A percentile compares a stretch with the other conserved stretches of the same genome.
Conservation (phyloP, 2,329 filamentous ascomycete species). For the Parafenestella ontariensis region DNA sequence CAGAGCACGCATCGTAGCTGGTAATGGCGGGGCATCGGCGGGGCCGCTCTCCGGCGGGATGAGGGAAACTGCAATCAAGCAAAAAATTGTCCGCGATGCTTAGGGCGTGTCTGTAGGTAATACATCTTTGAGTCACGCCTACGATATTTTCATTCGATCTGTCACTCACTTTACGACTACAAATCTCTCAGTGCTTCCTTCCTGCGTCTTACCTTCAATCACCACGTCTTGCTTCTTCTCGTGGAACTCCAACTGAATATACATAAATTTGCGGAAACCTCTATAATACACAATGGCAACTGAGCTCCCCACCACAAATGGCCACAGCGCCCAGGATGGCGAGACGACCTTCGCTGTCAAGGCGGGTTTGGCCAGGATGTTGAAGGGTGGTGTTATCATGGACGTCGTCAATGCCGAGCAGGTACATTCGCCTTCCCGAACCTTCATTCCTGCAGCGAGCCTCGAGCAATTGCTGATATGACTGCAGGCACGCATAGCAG, state of each 20-base stretch:
- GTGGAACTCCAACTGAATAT: not conserved
- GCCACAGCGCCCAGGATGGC: constrained; percentile 52
- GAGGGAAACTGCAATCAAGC: constrained; percentile 23
- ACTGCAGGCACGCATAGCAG: constrained; percentile 84
- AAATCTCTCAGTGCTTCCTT: not conserved
- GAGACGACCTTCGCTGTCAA: constrained; percentile 82
- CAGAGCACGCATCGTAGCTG: constrained; percentile 14
- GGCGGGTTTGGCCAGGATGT: constrained; percentile 93
- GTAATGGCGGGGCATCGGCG: constrained; percentile 20
- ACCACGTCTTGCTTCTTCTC: not conserved
- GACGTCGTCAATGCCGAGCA: constrained; percentile 93
- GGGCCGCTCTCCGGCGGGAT: constrained; percentile 23
- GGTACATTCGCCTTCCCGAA: constrained; percentile 49
- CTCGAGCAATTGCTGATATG: constrained; percentile 13
- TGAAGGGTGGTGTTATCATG: constrained; percentile 99
- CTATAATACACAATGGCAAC: constrained; percentile 50
- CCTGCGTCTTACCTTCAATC: not conserved
- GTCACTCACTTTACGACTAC: constrained; percentile 5
- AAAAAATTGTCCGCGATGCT: constrained; percentile 35
- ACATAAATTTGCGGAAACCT: not conserved
- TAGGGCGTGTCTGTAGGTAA: constrained; percentile 28
- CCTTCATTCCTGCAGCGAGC: not conserved
- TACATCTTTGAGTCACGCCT: constrained; percentile 30
- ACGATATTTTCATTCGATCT: constrained; percentile 16
- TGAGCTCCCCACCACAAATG: constrained; percentile 58